Evolutionary conservation across 495 filamentous ascomycete species (phyloP), one percentile per base, ranked within the genome.

Genomic region (Aspergillus heteromorphus): DNA sequence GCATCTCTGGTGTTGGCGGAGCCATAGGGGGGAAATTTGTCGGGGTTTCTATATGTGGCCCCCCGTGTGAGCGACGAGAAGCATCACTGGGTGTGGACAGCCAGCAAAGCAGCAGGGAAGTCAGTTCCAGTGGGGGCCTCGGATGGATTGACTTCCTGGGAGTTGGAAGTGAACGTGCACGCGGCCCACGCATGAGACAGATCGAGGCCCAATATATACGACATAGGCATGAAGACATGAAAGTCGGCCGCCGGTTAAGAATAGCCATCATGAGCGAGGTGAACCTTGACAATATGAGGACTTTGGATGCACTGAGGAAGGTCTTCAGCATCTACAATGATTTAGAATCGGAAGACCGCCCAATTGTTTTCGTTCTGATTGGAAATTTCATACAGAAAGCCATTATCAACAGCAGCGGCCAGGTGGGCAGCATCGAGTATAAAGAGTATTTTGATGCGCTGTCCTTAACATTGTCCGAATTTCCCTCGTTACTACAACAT

Each of bases 71-170:
- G 70, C 84, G 88, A 57, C 82, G 93, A 31, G 80, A 85, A 34
- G 80, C 81, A 19, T 91, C 87, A 2, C 75, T 96, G 14, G 92
- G 93, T 23, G 79, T 88, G 27, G 81, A 70, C 49, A 81, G 76
- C 31, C 79, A 75, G 30, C 71, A 73, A 20, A 76, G 67, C 11
- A 71, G 64, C 17, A 76, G 79, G 59, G 79, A 86, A 58, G 61
- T 74, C 19, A 75, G 71, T 36, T 84, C 82, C 16, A 82, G 85
- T 55, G 87, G 87, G 17, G 91, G 89, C 1, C 95, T 97, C 64
- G 95, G 93, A 10, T 97, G 95, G 89, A 87, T 96, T 8, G 95
- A 99, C 64, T 97, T 97, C 66, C 71, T 96, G 0, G 93, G 95
- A 18, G 81, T 92, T 2, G 93, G 93, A 7, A 92, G 89, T 56